Base-by-base conservation (phyloP, 352 stramenopile genomes). In the Pythium aquatile region DNA sequence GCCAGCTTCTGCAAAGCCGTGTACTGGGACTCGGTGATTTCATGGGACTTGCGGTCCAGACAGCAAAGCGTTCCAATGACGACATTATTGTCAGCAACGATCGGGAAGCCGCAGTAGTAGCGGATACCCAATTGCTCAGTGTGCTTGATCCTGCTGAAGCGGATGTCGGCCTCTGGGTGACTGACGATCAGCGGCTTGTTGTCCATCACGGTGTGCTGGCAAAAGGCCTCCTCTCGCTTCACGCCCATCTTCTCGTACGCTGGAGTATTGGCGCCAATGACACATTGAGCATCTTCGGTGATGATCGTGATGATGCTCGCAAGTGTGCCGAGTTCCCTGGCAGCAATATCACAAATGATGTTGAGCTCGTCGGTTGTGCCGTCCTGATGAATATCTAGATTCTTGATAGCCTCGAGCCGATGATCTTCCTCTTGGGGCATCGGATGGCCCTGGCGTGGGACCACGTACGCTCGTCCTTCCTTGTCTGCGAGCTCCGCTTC, bases 51-150 rank as follows among this genome's bases (percentile, higher is more conserved):
- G 11, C 61, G n/a, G 51, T 75, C 65, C 3, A 75, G 5, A 29
- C 65, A 72, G 51, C 81, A 90, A 17, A 93, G 61, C n/a, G 75
- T 77, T 8, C 81, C 83, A 44, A 90, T 77, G 39, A 87, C 70
- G 0, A n/a, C 32, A 20, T 57, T 37, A 16, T 59, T 33, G 37
- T 61, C 42, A 6, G 42, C 44, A 7, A 47, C 2, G 10, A 92
- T 52, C 24, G 83, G 83, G 32, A 90, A 90, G 0, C 83, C 83
- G 64, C 79, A 90, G 77, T 92, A 90, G 61, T 87, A 92, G 48
- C 75, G 81, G 9, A 78, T 68, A 7, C 69, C 66, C 53, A 79
- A 70, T 40, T 51, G 62, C n/a, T n/a, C 55, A 1, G 65, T 63
- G 7, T 33, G 24, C 17, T 61, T 55, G 33, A 81, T 72, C 35